Base-by-base conservation (phyloP, 2,329 filamentous ascomycete species). In the Cryphonectria nitschkei region DNA sequence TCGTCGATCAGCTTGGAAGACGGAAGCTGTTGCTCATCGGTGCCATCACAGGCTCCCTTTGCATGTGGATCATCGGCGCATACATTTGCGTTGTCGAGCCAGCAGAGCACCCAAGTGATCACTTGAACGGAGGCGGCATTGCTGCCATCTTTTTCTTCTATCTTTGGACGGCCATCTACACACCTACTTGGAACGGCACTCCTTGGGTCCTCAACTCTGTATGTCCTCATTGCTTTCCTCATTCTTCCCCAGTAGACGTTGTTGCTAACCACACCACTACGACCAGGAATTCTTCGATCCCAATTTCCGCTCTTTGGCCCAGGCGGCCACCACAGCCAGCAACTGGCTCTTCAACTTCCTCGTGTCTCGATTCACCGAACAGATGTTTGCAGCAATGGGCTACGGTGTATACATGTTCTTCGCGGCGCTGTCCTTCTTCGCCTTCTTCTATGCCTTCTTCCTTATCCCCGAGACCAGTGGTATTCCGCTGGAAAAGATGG, bases 281-380 rank as follows among this genome's bases (percentile, higher is more conserved):
- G 4, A 37, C 4, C 37, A 67, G 0, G 91, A 94, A 79, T 93
- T 94, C 84, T 94, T 93, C 79, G 88, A 91, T 75, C 87, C 89
- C 73, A 91, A 90, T 80, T 88, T 89, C n/a, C 86, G 90, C 52
- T 88, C 89, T 0, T 84, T 94, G 0, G 91, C 91, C 0, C 92
- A 93, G 77, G 91, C 92, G 14, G 91, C 86, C 56, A 92, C 92
- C 0, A 88, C 91, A 0, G 88, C 88, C 2, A 91, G 88, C 80
- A 93, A 93, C 79, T 93, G 91, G 91, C 85, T 91, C 76, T 91
- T 83, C 83, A 93, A 92, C 79, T 92, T 93, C 78, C 84, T 93
- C 77, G 87, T 93, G 74, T 86, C 86, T 0, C 85, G 90, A 13
- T 92, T 91, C 82, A 92, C 89, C 0, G 89, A 86, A 34, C 87